These are phyloP conservation scores for Lentinula edodes DNA, from an alignment of 768 basidiomycete genomes.

Conservation along the genomic window DNA sequence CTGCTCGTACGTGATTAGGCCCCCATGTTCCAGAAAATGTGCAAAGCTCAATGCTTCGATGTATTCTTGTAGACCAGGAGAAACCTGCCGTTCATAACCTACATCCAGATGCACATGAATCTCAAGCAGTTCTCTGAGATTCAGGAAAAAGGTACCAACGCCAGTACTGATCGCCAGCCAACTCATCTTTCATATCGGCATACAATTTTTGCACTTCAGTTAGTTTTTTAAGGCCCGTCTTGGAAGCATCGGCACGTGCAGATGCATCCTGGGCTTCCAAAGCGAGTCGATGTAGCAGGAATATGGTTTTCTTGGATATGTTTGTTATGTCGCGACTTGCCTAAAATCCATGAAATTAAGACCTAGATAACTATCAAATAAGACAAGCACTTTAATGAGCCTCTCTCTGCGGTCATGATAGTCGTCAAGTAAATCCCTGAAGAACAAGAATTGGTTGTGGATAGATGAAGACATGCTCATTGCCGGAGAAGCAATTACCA, in stretches of 20 bases:
- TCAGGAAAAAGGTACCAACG: constrained; percentile 18
- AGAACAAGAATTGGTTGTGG: constrained; percentile 45
- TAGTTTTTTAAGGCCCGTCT: constrained; percentile 54
- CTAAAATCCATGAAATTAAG: constrained; percentile 27
- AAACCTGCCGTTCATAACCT: constrained; percentile 59
- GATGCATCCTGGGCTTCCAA: constrained; percentile 24
- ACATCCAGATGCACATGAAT: not conserved
- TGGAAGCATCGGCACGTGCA: constrained; percentile 37
- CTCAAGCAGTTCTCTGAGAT: not conserved
- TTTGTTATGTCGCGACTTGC: constrained; percentile 85
- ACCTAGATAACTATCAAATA: constrained; percentile 5
- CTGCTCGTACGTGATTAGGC: constrained; percentile 61
- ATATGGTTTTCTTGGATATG: constrained; percentile 90
- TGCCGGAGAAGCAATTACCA: not conserved
- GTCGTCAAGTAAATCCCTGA: constrained; percentile 72
- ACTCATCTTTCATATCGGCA: constrained; percentile 51
- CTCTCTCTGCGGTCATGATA: constrained; percentile 86
- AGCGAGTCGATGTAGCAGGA: constrained; percentile 76
- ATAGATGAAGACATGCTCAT: constrained; percentile 13
- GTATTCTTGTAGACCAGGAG: constrained; percentile 89
- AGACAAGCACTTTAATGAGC: constrained; percentile 68
- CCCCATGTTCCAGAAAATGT: constrained; percentile 69
- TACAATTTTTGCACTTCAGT: constrained; percentile 63
- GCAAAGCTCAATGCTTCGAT: constrained; percentile 91
- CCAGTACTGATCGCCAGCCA: constrained; percentile 72